phyloP scores from a whole-genome alignment of 495 filamentous ascomycete species.

The Hypoxylon trugodes region DNA sequence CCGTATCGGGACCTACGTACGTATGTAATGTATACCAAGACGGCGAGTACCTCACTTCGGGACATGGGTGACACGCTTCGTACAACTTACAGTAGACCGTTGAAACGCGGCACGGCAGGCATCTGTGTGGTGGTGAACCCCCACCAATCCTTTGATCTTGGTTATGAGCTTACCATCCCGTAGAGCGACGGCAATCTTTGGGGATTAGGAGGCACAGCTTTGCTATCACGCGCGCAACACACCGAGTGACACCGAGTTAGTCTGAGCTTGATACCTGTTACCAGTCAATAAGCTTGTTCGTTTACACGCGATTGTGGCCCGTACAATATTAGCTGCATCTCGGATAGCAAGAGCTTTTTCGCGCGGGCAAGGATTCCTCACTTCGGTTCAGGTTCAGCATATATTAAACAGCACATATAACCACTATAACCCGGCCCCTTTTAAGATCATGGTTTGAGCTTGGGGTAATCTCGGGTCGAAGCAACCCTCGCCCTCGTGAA shows the following conservation, averaged over 20 bases:
- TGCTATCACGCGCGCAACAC: conserved; percentile 34
- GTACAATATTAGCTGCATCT: conserved; percentile 40
- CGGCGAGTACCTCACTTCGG: conserved; percentile 30
- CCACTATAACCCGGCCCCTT: conserved; percentile 48
- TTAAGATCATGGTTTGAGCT: conserved; percentile 43
- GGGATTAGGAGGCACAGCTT: conserved; percentile 24
- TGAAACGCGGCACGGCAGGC: conserved; percentile 41
- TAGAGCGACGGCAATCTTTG: conserved; percentile 42
- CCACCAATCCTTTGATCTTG: conserved; percentile 44
- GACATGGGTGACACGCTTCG: conserved; percentile 35
- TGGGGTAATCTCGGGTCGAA: conserved; percentile 52
- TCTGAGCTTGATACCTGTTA: conserved; percentile 14
- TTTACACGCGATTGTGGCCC: conserved; percentile 36
- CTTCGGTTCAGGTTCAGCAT: conserved; percentile 40
- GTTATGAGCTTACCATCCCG: conserved; percentile 46
- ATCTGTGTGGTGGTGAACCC: conserved; percentile 28
- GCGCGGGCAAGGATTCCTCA: conserved; percentile 37
- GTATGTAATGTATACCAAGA: conserved; percentile 6
- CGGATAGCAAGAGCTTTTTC: conserved; percentile 33
- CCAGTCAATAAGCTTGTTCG: conserved; percentile 18
- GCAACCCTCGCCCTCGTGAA: conserved; percentile 35
- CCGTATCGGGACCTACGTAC: too few species aligned
- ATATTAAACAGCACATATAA: conserved; percentile 58
- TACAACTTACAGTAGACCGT: conserved; percentile 22
- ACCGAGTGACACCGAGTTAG: conserved; percentile 40